These are phyloP conservation scores for Buxus sempervirens DNA, from an alignment of 164 flowering plant genomes.

Conservation along the genomic window DNA sequence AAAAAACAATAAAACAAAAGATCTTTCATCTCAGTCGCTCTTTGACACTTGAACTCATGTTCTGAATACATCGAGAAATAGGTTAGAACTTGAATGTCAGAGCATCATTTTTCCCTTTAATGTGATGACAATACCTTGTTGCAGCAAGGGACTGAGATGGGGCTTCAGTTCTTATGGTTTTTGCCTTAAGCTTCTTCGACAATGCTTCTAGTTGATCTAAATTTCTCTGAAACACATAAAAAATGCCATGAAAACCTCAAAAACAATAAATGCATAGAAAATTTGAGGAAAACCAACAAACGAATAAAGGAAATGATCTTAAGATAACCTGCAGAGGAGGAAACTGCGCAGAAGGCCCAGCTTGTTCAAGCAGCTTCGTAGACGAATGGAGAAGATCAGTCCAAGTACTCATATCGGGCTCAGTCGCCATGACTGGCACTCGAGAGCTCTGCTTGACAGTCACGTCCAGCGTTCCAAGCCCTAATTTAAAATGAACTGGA, in stretches of 20 bases:
- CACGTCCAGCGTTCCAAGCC: background rate
- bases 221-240: constrained; percentile 55
- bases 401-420: constrained; percentile 78
- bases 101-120: background rate
- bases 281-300: background rate
- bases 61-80: background rate
- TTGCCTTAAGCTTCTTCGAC: constrained; percentile 93
- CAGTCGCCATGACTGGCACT: constrained; percentile 45
- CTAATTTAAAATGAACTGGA: constrained; percentile 8
- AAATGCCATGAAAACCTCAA: background rate
- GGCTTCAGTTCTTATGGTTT: constrained; percentile 75
- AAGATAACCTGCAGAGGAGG: constrained; percentile 85
- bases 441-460: background rate
- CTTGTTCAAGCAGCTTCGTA: constrained; percentile 90
- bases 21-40: background rate
- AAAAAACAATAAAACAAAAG: background rate
- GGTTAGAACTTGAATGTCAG: background rate
- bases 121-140: constrained; percentile 50
- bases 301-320: background rate
- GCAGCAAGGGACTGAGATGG: constrained; percentile 91
- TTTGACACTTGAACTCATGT: background rate
- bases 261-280: constrained; percentile 1
- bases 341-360: constrained; percentile 88
- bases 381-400: constrained; percentile 90
- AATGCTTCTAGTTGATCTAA: constrained; percentile 87